Conservation (phyloP, 2,329 filamentous ascomycete species). For the Helotiales sp. region DNA sequence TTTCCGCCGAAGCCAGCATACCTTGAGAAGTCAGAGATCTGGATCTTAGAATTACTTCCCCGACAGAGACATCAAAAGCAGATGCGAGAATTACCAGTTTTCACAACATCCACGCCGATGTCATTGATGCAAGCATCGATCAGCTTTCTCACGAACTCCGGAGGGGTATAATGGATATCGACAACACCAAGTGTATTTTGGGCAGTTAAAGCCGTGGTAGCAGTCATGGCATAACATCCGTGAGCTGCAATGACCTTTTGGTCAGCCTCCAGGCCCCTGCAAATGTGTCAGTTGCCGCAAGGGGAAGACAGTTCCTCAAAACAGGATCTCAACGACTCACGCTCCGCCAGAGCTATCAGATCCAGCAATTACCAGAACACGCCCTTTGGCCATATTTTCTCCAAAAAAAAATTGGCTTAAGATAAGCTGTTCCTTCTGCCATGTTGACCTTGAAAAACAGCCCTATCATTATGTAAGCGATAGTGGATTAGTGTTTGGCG, state of each 20-base stretch:
- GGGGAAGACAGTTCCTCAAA: background rate
- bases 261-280: constrained; percentile 88
- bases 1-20: constrained; percentile 76
- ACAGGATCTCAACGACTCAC: constrained; percentile 47
- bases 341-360: constrained; percentile 76
- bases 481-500: too few relatives aligned
- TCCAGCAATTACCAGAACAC: constrained; percentile 69
- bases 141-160: constrained; percentile 78
- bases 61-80: background rate
- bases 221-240: constrained; percentile 93
- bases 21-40: constrained; percentile 48
- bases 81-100: constrained; percentile 65
- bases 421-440: too few relatives aligned
- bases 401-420: too few relatives aligned
- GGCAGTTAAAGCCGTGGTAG: constrained; percentile 91
- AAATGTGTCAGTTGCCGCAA: background rate
- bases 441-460: too few relatives aligned
- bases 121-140: constrained; percentile 84
- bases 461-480: too few relatives aligned
- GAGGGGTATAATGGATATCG: constrained; percentile 76
- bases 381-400: constrained; percentile 41
- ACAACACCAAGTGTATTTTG: constrained; percentile 88
- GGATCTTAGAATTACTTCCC: background rate
- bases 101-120: constrained; percentile 85
- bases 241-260: constrained; percentile 93